Evolutionary conservation across 2,329 filamentous ascomycete species (phyloP).

Genomic region (Aspergillus calidoustus): DNA sequence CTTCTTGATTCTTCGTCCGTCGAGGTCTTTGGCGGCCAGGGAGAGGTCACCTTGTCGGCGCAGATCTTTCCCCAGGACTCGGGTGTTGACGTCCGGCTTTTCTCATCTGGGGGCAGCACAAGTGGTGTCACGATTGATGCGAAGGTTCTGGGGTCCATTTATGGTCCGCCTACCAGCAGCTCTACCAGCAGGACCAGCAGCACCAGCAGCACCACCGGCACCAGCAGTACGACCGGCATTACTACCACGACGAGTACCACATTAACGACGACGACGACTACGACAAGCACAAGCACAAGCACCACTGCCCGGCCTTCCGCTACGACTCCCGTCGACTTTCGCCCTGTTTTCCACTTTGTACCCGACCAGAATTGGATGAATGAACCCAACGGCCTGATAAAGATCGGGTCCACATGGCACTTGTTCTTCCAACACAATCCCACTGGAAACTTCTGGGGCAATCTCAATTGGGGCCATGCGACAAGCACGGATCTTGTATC

Average conservation of each 20-base stretch:
- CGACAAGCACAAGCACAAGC: too few relatives aligned
- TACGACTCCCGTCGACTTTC: slow-evolving; percentile 7
- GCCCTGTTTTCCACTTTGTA: slow-evolving; percentile 23
- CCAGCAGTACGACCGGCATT: too few relatives aligned
- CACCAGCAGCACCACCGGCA: too few relatives aligned
- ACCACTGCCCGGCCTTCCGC: too few relatives aligned
- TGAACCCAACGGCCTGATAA: slow-evolving; percentile 29
- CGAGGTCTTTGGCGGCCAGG: slow-evolving; percentile 33
- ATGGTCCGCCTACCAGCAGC: too few relatives aligned
- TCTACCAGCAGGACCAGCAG: too few relatives aligned
- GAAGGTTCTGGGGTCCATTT: too few relatives aligned
- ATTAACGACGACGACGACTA: too few relatives aligned
- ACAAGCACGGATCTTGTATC: slow-evolving; percentile 50
- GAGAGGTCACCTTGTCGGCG: slow-evolving; percentile 30
- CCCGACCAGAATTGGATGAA: slow-evolving; percentile 27
- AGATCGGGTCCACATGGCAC: slow-evolving; percentile 15
- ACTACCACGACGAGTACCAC: too few relatives aligned
- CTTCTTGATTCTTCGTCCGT: slow-evolving; percentile 35
- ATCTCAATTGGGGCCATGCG: slow-evolving; percentile 33
- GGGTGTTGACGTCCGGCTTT: slow-evolving; percentile 6
- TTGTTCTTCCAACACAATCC: slow-evolving; percentile 33
- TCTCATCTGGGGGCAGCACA: not conserved
- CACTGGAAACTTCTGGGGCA: slow-evolving; percentile 25
- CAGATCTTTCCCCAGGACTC: slow-evolving; percentile 32
- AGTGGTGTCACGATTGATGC: not conserved